Conservation (phyloP, 345 rosid species). For the Eucalyptus rudis region DNA sequence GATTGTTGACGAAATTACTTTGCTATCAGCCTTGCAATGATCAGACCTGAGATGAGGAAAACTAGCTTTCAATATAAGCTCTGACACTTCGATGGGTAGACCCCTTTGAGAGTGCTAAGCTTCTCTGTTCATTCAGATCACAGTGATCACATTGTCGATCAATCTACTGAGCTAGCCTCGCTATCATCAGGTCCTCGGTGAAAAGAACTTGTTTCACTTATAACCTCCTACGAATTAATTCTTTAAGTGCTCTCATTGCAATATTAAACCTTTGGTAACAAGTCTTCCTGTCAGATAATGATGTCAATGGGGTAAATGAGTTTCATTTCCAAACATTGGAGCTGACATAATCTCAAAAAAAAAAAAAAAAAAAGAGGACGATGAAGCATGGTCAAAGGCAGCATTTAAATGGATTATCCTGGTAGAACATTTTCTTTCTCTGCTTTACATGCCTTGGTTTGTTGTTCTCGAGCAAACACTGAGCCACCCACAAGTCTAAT, state of each 20-base stretch:
- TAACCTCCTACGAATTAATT: background rate
- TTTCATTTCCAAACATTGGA: background rate
- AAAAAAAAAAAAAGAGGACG: background rate
- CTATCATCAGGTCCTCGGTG: background rate
- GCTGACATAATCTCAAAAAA: background rate
- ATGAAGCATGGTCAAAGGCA: background rate
- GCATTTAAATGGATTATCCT: background rate
- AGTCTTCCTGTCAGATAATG: background rate
- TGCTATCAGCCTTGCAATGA: background rate
- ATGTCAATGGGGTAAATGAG: background rate
- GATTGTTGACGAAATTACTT: background rate
- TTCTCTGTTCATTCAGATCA: accelerated
- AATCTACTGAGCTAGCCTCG: background rate
- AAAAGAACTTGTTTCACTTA: background rate
- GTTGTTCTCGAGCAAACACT: background rate
- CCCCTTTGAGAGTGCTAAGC: background rate
- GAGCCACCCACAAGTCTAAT: background rate
- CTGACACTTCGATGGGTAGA: accelerated
- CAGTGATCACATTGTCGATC: background rate
- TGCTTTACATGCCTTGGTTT: background rate
- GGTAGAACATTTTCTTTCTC: background rate
- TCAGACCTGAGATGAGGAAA: background rate
- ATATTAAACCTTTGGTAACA: background rate
- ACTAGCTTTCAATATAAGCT: background rate
- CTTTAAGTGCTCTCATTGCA: background rate